A percentile compares a stretch with the other conserved stretches of the same genome.
Conservation (phyloP, 2,329 filamentous ascomycete genomes). For the Colletotrichum chrysophilum region DNA sequence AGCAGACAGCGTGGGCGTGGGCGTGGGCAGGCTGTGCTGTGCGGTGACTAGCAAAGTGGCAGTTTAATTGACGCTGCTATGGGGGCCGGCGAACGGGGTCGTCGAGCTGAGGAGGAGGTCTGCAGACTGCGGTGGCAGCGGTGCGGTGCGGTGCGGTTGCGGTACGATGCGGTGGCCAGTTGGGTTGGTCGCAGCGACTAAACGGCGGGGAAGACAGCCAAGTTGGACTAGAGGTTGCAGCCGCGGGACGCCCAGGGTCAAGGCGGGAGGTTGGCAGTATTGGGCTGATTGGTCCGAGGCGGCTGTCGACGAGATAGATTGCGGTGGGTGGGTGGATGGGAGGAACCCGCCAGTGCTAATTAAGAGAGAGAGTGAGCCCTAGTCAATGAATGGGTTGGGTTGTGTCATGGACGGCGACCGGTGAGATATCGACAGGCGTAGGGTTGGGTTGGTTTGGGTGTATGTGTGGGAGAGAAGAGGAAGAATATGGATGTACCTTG, state of each 20-base stretch:
- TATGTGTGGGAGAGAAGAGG: neutral
- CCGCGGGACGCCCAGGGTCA: constrained; percentile 16
- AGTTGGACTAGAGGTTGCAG: constrained; percentile 9
- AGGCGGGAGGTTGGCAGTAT: constrained; percentile 16
- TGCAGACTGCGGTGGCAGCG: neutral
- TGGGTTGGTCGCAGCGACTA: neutral
- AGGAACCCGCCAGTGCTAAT: constrained; percentile 11
- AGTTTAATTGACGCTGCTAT: neutral
- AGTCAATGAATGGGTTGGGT: neutral
- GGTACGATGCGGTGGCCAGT: neutral
- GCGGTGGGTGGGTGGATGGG: constrained; percentile 15
- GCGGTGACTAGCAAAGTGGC: neutral
- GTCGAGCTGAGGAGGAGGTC: neutral
- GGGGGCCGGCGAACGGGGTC: neutral
- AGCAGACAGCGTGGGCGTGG: constrained; percentile 9
- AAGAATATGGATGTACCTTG: neutral
- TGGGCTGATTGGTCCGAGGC: constrained; percentile 4
- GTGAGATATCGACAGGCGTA: neutral
- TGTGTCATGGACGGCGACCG: neutral
- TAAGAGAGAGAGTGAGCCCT: constrained; percentile 8
- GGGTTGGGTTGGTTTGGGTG: neutral
- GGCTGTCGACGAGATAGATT: constrained; percentile 17
- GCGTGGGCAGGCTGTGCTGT: neutral
- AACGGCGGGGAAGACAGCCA: constrained; percentile 9
- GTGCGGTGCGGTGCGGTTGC: neutral